phyloP scores from a whole-genome alignment of 2,329 filamentous ascomycete species.

The Dryadomyces quercus-mongolicae region DNA sequence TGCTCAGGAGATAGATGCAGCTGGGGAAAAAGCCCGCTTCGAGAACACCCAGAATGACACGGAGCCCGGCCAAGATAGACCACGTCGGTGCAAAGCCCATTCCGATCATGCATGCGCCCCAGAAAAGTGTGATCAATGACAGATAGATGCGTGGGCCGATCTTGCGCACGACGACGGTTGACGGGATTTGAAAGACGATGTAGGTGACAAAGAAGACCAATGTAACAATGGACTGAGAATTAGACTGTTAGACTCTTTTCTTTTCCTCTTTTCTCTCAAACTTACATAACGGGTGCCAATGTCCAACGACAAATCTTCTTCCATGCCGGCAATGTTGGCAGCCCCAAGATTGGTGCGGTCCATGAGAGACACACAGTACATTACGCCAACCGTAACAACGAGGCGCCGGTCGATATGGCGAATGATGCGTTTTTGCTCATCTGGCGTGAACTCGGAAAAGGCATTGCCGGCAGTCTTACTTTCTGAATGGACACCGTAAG shows the following conservation, averaged over 20 bases:
- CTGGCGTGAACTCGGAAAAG: constrained; percentile 37
- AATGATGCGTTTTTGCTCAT: constrained; percentile 57
- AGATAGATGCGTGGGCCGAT: constrained; percentile 50
- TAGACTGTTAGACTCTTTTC: background rate
- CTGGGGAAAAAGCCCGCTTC: constrained; percentile 64
- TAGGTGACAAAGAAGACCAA: constrained; percentile 67
- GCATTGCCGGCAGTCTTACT: background rate
- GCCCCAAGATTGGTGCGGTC: constrained; percentile 67
- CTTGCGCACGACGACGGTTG: constrained; percentile 55
- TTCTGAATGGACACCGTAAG: background rate
- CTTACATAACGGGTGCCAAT: constrained; percentile 33
- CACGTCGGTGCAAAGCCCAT: constrained; percentile 50
- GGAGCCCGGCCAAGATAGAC: constrained; percentile 37
- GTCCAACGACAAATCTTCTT: constrained; percentile 29
- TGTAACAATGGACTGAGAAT: constrained; percentile 46
- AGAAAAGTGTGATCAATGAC: constrained; percentile 39
- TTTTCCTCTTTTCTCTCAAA: background rate
- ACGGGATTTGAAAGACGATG: constrained; percentile 58
- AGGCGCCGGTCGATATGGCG: constrained; percentile 55
- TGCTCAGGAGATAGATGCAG: constrained; percentile 59
- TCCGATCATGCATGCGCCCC: constrained; percentile 51
- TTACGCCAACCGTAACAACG: constrained; percentile 46
- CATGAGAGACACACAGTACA: constrained; percentile 69
- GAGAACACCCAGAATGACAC: constrained; percentile 49
- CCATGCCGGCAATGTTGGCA: constrained; percentile 58